These are phyloP conservation scores for Phylloporus sp. DNA, from an alignment of 768 basidiomycete genomes.

Conservation along the genomic window DNA sequence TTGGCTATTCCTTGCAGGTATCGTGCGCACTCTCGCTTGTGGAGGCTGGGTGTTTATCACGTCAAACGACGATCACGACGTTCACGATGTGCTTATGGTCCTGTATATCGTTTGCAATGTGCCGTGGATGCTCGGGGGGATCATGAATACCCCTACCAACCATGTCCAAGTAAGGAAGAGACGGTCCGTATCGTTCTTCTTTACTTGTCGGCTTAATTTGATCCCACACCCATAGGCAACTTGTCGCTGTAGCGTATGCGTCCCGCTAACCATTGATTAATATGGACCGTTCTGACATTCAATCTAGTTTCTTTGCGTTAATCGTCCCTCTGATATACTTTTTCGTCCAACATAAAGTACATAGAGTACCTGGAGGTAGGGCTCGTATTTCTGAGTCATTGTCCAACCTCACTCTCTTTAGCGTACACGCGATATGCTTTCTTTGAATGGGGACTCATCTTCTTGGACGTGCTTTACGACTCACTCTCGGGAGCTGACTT, in stretches of 20 bases:
- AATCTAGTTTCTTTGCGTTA: slow-evolving; percentile 59
- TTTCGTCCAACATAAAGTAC: slow-evolving; percentile 81
- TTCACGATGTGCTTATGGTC: slow-evolving; percentile 87
- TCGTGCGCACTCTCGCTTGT: slow-evolving; percentile 73
- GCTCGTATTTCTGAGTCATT: neutral
- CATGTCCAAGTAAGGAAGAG: slow-evolving; percentile 40
- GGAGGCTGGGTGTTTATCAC: slow-evolving; percentile 94
- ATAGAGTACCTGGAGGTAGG: slow-evolving; percentile 72
- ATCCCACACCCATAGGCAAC: slow-evolving; percentile 36
- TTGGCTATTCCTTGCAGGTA: slow-evolving; percentile 54
- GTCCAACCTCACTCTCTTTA: slow-evolving; percentile 25
- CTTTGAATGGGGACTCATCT: slow-evolving; percentile 82
- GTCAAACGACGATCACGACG: slow-evolving; percentile 74
- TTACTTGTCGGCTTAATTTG: neutral
- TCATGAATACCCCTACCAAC: slow-evolving; percentile 45
- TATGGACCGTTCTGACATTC: slow-evolving; percentile 2
- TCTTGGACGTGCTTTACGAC: slow-evolving; percentile 70
- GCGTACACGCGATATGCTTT: slow-evolving; percentile 85
- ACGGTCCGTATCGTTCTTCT: slow-evolving; percentile 40
- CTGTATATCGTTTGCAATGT: slow-evolving; percentile 76
- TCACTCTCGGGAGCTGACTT: slow-evolving; percentile 62
- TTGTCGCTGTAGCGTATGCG: slow-evolving; percentile 46
- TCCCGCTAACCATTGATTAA: neutral
- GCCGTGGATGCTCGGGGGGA: slow-evolving; percentile 84
- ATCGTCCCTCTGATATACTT: slow-evolving; percentile 76